Base-by-base conservation (phyloP, 495 filamentous ascomycete genomes). In the Penicillium ochrochloron region DNA sequence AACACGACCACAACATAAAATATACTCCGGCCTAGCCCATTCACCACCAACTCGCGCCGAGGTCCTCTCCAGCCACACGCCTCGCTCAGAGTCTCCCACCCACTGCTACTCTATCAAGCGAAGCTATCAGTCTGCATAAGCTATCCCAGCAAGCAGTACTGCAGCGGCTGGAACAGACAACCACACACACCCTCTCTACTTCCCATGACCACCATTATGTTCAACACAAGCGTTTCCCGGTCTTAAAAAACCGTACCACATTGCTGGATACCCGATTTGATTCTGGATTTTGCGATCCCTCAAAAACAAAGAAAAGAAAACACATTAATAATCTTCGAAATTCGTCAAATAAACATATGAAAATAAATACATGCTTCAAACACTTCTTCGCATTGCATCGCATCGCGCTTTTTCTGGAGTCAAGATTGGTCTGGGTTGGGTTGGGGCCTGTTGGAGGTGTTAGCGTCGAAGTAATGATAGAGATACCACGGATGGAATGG, bases 191-290 rank as follows among this genome's bases (percentile, higher is more conserved):
- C 57, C 41, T 56, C 31, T 42, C 34, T 56, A 44, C 34, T 48
- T 60, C 53, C 37, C 65, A 37, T 37, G 27, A 59, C 56, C 53
- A 51, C 58, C 53, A 64, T 66, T 21, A 69, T 68, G 66, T 73
- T 71, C 70, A 76, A 75, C 72, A 71, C 71, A 70, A 65, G 67
- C 67, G 64, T 68, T 72, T 62, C 60, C 57, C 59, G 64, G 61
- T 60, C 57, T 21, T 21, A 23, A 31, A 66, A 35, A 27, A 62
- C 55, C 61, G 66, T 68, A 57, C 55, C 55, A 63, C 62, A 67
- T 68, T 76, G 74, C 73, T 76, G 77, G 75, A 80, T 77, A 80
- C 76, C 77, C 76, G 69, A 74, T 79, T 73, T 71, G 65, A 62
- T 63, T 57, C 50, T 63, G 64, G 57, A 64, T 48, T 64, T 58